Evolutionary conservation across 495 filamentous ascomycete genomes (phyloP).

Genomic region (Penicillium mononematosum): DNA sequence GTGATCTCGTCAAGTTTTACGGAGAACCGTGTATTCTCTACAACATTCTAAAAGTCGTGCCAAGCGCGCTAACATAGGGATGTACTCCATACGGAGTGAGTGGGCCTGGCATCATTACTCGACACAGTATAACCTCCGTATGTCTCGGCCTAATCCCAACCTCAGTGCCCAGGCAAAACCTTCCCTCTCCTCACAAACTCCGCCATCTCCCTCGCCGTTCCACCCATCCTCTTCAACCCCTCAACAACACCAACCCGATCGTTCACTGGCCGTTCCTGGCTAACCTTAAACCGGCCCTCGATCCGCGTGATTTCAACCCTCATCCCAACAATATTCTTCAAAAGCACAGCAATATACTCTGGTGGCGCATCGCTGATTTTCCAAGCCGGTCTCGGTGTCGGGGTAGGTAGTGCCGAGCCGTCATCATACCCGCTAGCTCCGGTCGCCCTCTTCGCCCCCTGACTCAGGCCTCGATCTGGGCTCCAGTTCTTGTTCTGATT

Average conservation of each 20-base stretch:
- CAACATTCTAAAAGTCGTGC: background rate
- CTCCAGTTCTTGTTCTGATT: background rate
- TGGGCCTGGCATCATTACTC: background rate
- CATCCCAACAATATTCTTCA: conserved; percentile 53
- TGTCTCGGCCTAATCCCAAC: background rate
- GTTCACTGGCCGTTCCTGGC: conserved; percentile 45
- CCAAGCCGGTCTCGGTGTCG: conserved; percentile 31
- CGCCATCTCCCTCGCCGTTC: conserved; percentile 20
- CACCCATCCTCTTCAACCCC: conserved; percentile 37
- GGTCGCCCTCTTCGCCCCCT: background rate
- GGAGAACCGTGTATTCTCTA: background rate
- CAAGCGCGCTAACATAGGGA: background rate
- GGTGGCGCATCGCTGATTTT: conserved; percentile 47
- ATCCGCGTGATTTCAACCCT: conserved; percentile 44
- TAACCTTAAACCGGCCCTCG: conserved; percentile 56
- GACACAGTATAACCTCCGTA: background rate
- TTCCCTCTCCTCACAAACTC: conserved; percentile 18
- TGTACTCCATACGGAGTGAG: background rate
- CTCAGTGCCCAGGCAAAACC: background rate
- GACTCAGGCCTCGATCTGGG: background rate
- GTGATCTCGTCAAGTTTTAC: background rate
- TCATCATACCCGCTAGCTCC: conserved; percentile 7
- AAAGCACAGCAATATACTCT: conserved; percentile 43
- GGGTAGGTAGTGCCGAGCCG: conserved; percentile 3
- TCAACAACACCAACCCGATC: conserved; percentile 49